phyloP scores from a whole-genome alignment of 2,329 filamentous ascomycete species.

The Graphilbum ipis-grandicollis region DNA sequence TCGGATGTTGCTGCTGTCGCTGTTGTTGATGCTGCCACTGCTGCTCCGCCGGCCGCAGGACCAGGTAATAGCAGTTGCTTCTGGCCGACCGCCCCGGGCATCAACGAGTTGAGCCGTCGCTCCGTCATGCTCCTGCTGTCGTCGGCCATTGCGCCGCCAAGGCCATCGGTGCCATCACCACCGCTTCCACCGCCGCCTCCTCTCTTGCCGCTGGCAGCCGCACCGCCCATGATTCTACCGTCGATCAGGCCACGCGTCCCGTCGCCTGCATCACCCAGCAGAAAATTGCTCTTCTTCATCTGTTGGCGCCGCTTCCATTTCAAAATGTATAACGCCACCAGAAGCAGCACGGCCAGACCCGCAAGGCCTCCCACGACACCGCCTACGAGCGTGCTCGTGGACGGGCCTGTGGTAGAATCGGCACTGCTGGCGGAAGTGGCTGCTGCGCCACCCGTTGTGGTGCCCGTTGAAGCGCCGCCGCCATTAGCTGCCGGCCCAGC shows the following conservation, averaged over 20 bases:
- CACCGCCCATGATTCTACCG: too few relatives aligned
- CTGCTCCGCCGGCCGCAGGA: not conserved
- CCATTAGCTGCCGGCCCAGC: not conserved
- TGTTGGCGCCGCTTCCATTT: constrained; percentile 35
- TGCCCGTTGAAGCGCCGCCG: not conserved
- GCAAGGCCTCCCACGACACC: constrained; percentile 41
- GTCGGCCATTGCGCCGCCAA: constrained; percentile 23
- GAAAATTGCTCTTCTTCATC: constrained; percentile 17
- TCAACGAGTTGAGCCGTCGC: constrained; percentile 27
- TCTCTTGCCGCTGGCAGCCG: constrained; percentile 10
- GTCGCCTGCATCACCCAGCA: constrained; percentile 21
- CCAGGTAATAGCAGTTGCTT: constrained; percentile 19
- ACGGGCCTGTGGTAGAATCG: constrained; percentile 10
- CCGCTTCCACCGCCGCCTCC: constrained; percentile 10
- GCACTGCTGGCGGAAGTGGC: constrained; percentile 9
- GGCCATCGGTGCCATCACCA: constrained; percentile 6
- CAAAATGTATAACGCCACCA: constrained; percentile 35
- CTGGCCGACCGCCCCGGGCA: constrained; percentile 22
- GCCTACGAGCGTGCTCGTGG: constrained; percentile 27
- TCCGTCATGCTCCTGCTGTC: constrained; percentile 19
- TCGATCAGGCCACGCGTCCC: not conserved
- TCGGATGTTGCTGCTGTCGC: not conserved
- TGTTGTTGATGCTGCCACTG: constrained; percentile 14
- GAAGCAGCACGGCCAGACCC: constrained; percentile 36
- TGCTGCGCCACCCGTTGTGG: not conserved